These are phyloP conservation scores for Penicillium sp. DNA, from an alignment of 2,329 filamentous ascomycete species.

Conservation along the genomic window DNA sequence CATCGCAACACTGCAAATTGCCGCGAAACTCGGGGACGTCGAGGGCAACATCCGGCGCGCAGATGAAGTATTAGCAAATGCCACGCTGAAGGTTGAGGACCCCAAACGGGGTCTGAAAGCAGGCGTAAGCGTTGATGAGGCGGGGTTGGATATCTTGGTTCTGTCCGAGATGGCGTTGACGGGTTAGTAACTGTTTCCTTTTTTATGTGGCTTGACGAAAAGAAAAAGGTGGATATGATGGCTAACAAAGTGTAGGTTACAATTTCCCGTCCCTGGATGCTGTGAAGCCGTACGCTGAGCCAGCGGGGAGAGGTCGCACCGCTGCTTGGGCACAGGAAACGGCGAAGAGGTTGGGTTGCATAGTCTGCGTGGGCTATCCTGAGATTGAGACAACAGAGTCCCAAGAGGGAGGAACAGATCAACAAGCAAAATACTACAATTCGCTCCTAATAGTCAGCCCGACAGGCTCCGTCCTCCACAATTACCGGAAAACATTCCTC, in stretches of 20 bases:
- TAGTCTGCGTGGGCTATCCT: slow-evolving; percentile 69
- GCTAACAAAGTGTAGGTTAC: slow-evolving; percentile 54
- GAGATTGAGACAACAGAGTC: slow-evolving; percentile 46
- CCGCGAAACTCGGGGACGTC: slow-evolving; percentile 49
- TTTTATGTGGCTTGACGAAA: slow-evolving; percentile 6
- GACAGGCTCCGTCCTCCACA: slow-evolving; percentile 57
- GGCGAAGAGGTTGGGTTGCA: slow-evolving; percentile 60
- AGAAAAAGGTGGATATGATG: neutral
- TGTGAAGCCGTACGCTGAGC: slow-evolving; percentile 64
- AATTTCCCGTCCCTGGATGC: slow-evolving; percentile 64
- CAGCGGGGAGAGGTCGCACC: slow-evolving; percentile 59
- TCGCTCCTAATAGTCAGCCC: slow-evolving; percentile 63
- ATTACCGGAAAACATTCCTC: slow-evolving; percentile 68
- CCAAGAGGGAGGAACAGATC: neutral
- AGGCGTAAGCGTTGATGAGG: slow-evolving; percentile 18
- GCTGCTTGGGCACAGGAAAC: slow-evolving; percentile 63
- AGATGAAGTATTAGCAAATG: slow-evolving; percentile 46
- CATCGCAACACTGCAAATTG: slow-evolving; percentile 55
- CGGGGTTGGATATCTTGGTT: slow-evolving; percentile 60
- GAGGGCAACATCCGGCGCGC: slow-evolving; percentile 51
- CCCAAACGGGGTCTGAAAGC: slow-evolving; percentile 19
- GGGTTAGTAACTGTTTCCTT: slow-evolving; percentile 41
- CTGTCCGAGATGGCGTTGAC: slow-evolving; percentile 68
- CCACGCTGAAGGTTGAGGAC: slow-evolving; percentile 27
- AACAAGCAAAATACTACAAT: slow-evolving; percentile 57